phyloP scores from a whole-genome alignment of 192 early-diverging fungal species.

The Spizellomyces punctatus region DNA sequence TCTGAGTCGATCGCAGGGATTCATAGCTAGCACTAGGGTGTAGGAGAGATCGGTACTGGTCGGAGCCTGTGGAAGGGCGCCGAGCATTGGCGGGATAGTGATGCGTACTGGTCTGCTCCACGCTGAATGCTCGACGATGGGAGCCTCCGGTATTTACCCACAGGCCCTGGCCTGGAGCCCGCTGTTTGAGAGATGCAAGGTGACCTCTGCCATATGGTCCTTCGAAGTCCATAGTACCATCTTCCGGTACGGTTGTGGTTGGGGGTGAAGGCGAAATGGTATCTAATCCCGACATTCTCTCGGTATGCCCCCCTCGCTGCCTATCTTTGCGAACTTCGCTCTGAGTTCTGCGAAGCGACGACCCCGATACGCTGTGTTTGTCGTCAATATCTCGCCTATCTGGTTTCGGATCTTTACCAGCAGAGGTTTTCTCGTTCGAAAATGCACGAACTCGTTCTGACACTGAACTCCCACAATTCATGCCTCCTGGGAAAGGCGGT shows the following conservation, averaged over 20 bases:
- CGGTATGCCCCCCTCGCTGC: background rate
- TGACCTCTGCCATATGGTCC: too few relatives aligned
- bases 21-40: background rate
- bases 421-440: background rate
- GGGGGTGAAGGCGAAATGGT: background rate
- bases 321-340: background rate
- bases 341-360: background rate
- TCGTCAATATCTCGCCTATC: too few relatives aligned
- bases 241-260: background rate
- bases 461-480: background rate
- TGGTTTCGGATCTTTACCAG: background rate
- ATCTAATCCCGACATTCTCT: background rate
- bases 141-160: background rate
- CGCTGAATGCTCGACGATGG: background rate
- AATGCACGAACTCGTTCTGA: slow-evolving; percentile 1
- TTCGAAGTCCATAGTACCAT: background rate
- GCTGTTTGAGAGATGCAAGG: background rate
- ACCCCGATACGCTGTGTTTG: background rate
- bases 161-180: background rate
- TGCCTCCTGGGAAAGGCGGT: background rate
- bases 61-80: background rate
- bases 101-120: too few relatives aligned
- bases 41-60: background rate
- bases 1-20: background rate
- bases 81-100: background rate